Percentiles rank a stretch among this genome's conserved stretches.
Evolutionary conservation across 768 basidiomycete species (phyloP).

Genomic region (Amanita fuliginea): DNA sequence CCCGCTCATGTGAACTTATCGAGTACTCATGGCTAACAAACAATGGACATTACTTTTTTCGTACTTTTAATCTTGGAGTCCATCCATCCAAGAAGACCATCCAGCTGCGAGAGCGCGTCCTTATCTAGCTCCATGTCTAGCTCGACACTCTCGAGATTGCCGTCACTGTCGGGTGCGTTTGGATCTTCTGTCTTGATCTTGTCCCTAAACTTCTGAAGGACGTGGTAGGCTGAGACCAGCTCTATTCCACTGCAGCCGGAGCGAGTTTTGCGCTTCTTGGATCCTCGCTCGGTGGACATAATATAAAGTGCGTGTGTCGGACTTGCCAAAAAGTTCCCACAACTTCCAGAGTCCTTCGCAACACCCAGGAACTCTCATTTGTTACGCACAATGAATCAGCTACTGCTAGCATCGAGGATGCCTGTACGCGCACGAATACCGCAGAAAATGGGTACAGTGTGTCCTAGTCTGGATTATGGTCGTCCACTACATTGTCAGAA

Average conservation of each 20-base stretch:
- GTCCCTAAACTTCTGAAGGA: constrained; percentile 11
- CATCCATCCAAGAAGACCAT: constrained; percentile 10
- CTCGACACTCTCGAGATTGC: constrained; percentile 3
- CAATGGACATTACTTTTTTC: constrained; percentile 7
- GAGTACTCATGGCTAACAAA: constrained; percentile 4
- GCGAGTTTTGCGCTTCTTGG: constrained; percentile 9
- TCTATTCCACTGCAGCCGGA: constrained; percentile 10
- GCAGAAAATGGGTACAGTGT: constrained; percentile 70
- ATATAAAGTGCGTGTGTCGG: constrained; percentile 24
- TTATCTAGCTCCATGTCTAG: constrained; percentile 9
- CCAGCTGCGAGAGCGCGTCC: constrained; percentile 9
- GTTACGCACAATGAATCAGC: constrained; percentile 6
- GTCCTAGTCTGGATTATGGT: constrained; percentile 85
- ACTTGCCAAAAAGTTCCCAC: constrained; percentile 37
- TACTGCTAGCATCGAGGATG: neutral
- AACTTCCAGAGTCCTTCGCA: too few relatives aligned
- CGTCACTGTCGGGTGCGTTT: constrained; percentile 1
- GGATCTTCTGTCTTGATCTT: constrained; percentile 8
- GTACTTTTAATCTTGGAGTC: constrained; percentile 9
- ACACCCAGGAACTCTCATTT: constrained; percentile 56
- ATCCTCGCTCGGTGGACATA: constrained; percentile 9
- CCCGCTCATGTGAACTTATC: neutral
- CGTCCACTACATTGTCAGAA: constrained; percentile 51
- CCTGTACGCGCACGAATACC: constrained; percentile 23
- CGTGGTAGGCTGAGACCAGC: constrained; percentile 8